These are phyloP conservation scores for Waltergamsia citrina DNA, from an alignment of 2,329 filamentous ascomycete species.

Conservation along the genomic window DNA sequence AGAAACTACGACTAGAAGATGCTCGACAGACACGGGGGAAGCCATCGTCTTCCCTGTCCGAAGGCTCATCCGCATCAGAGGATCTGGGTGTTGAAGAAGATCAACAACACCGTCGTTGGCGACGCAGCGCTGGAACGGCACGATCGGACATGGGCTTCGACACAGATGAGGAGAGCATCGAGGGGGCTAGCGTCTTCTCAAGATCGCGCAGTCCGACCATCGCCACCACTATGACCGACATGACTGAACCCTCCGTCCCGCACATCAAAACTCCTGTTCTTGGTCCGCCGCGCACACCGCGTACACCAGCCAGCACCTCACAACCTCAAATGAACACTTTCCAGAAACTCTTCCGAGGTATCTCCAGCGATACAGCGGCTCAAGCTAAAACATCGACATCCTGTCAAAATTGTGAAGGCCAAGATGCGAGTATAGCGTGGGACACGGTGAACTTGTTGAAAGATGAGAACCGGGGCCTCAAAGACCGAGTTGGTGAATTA, in stretches of 20 bases:
- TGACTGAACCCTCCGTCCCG: constrained; percentile 9
- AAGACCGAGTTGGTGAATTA: constrained; percentile 47
- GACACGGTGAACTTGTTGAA: constrained; percentile 52
- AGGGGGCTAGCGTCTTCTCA: constrained; percentile 50
- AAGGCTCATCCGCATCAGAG: constrained; percentile 36
- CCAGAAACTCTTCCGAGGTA: constrained; percentile 32
- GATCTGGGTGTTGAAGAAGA: constrained; percentile 47
- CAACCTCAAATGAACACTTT: constrained; percentile 21
- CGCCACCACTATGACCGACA: constrained; percentile 25
- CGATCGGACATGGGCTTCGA: constrained; percentile 30
- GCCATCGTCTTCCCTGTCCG: constrained; percentile 18
- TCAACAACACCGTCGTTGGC: constrained; percentile 29
- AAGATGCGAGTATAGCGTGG: constrained; percentile 52
- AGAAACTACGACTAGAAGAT: constrained; percentile 24
- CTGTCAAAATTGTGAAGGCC: constrained; percentile 49
- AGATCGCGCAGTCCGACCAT: constrained; percentile 48
- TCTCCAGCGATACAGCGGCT: constrained; percentile 23
- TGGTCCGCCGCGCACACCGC: constrained; percentile 11
- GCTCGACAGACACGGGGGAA: not conserved
- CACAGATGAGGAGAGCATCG: constrained; percentile 41
- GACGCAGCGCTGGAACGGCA: constrained; percentile 33
- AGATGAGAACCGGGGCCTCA: constrained; percentile 53
- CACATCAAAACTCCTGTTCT: constrained; percentile 12
- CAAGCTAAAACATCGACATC: constrained; percentile 9
- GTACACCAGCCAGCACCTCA: too few relatives aligned